Conservation (phyloP, 306 rosid species). For the Boehmeria nivea region DNA sequence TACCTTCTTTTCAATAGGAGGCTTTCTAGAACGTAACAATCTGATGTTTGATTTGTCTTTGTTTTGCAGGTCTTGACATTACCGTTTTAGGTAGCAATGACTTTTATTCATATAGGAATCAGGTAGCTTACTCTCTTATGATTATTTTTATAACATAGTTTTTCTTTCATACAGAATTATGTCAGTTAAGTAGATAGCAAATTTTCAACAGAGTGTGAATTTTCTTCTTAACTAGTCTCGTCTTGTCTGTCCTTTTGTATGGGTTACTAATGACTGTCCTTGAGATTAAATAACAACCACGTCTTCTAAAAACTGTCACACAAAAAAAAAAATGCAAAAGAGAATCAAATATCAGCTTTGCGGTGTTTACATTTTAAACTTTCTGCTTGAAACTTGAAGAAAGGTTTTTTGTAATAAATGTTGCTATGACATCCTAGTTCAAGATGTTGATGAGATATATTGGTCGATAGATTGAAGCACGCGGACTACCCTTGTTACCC, state of each 20-base stretch:
- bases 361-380: too few relatives aligned
- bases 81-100: conserved; percentile 89
- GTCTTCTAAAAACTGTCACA: too few relatives aligned
- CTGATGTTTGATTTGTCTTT: conserved; percentile 32
- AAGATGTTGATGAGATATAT: conserved; percentile 17
- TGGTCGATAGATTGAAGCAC: conserved; percentile 64
- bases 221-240: too few relatives aligned
- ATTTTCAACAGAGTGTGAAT: too few relatives aligned
- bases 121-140: conserved; percentile 39
- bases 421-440: too few relatives aligned
- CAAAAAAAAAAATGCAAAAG: too few relatives aligned
- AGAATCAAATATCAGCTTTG: too few relatives aligned
- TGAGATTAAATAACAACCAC: too few relatives aligned
- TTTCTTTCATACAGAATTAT: background rate
- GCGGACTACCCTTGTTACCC: conserved; percentile 73
- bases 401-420: background rate
- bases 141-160: background rate
- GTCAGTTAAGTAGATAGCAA: background rate
- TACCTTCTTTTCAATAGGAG: conserved; percentile 7
- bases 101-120: conserved; percentile 84
- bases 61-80: conserved; percentile 73
- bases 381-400: too few relatives aligned
- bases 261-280: too few relatives aligned
- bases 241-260: too few relatives aligned
- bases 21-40: background rate